These are phyloP conservation scores for Collybia sp. DNA, from an alignment of 768 basidiomycete genomes.

Conservation along the genomic window DNA sequence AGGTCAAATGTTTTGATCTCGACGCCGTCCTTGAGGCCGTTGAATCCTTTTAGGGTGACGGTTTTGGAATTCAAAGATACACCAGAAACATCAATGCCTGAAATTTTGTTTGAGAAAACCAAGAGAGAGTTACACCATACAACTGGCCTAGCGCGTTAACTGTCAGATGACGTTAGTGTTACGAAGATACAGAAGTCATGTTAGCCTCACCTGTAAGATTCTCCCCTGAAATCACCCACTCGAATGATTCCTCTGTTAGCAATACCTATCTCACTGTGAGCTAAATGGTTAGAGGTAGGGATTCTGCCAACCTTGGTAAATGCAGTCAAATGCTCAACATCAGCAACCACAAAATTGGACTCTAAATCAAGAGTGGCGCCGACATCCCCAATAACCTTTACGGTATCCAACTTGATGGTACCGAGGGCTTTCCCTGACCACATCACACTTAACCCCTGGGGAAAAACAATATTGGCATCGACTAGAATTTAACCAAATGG, in stretches of 20 bases:
- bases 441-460: slow-evolving; percentile 51
- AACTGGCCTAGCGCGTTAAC: slow-evolving; percentile 51
- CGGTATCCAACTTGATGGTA: slow-evolving; percentile 52
- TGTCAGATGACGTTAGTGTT: slow-evolving; percentile 12
- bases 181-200: background rate
- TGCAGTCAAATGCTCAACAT: slow-evolving; percentile 50
- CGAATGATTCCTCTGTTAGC: slow-evolving; percentile 60
- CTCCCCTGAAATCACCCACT: slow-evolving; percentile 63
- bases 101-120: slow-evolving; percentile 1
- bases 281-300: slow-evolving; percentile 1
- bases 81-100: slow-evolving; percentile 54
- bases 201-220: slow-evolving; percentile 50
- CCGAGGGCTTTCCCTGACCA: slow-evolving; percentile 60
- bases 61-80: slow-evolving; percentile 51
- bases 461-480: slow-evolving; percentile 65
- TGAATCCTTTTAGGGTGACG: slow-evolving; percentile 66
- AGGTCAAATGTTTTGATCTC: slow-evolving; percentile 64
- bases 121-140: background rate
- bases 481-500: slow-evolving; percentile 29
- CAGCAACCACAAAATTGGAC: slow-evolving; percentile 53
- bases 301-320: slow-evolving; percentile 51
- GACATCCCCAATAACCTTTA: slow-evolving; percentile 55
- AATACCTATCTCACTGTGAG: slow-evolving; percentile 29
- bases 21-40: slow-evolving; percentile 60
- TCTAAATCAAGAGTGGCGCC: slow-evolving; percentile 55